These are phyloP conservation scores for Eucalyptus urophylla DNA, from an alignment of 345 rosid species.

Conservation along the genomic window DNA sequence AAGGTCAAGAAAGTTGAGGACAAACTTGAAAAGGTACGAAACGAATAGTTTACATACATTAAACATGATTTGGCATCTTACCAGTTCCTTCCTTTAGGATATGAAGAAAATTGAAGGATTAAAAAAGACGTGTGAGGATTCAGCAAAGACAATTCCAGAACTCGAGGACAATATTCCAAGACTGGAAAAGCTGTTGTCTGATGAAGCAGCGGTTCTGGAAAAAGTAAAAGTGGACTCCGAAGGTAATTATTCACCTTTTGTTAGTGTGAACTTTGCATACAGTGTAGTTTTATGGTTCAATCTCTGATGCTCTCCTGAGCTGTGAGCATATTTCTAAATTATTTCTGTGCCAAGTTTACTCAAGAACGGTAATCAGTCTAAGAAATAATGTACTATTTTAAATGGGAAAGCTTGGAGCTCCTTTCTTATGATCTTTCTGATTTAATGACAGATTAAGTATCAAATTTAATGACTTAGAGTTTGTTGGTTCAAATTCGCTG, in stretches of 20 bases:
- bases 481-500: neutral
- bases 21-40: constrained; percentile 64
- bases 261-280: neutral
- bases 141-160: constrained; percentile 53
- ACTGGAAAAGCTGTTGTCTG: constrained; percentile 47
- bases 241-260: constrained; percentile 28
- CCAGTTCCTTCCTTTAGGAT: constrained; percentile 38
- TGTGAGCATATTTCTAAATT: neutral
- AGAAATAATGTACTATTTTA: neutral
- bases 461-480: neutral
- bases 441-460: neutral
- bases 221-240: constrained; percentile 66
- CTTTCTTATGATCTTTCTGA: neutral
- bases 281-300: neutral
- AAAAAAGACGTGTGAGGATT: constrained; percentile 57
- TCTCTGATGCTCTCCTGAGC: neutral
- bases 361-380: neutral
- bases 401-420: neutral
- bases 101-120: constrained; percentile 45
- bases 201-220: constrained; percentile 71
- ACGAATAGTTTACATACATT: neutral
- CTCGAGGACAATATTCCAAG: constrained; percentile 73
- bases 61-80: constrained; percentile 4
- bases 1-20: constrained; percentile 92
- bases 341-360: neutral